phyloP scores from a whole-genome alignment of 768 basidiomycete species.

The Austroboletus eburneus region DNA sequence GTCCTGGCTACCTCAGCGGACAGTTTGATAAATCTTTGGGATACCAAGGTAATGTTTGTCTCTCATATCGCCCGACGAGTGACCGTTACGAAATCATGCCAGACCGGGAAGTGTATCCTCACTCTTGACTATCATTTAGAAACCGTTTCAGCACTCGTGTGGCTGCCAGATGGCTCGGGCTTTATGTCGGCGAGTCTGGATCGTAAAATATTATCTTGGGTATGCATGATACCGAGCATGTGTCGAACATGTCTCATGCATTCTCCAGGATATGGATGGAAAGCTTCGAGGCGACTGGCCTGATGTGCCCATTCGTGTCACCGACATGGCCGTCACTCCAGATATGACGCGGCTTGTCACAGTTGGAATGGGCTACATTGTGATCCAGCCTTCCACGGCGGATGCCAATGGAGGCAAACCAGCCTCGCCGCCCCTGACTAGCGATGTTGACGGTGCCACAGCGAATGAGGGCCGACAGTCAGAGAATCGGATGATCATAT shows the following conservation, averaged over 20 bases:
- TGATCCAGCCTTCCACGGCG: conserved; percentile 16
- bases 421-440: no score
- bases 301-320: conserved; percentile 70
- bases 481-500: conserved; percentile 70
- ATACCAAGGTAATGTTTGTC: conserved; percentile 61
- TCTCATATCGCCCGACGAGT: not conserved
- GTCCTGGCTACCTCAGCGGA: conserved; percentile 83
- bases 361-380: conserved; percentile 59
- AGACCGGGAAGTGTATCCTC: conserved; percentile 72
- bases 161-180: conserved; percentile 84
- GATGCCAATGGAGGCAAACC: conserved; percentile 29
- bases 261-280: conserved; percentile 66
- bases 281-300: conserved; percentile 68
- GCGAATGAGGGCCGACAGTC: conserved; percentile 35
- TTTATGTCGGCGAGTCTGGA: conserved; percentile 91
- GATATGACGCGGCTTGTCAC: conserved; percentile 81
- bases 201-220: conserved; percentile 80
- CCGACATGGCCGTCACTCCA: conserved; percentile 83
- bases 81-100: conserved; percentile 12
- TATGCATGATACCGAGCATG: conserved; percentile 32
- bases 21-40: conserved; percentile 82
- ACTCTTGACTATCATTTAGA: conserved; percentile 71
- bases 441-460: conserved; percentile 25
- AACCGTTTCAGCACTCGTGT: conserved; percentile 79
- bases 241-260: conserved; percentile 7